Evolutionary conservation across 1,284 basidiomycete genomes (phyloP).

Genomic region (Hymenochaete sp.): DNA sequence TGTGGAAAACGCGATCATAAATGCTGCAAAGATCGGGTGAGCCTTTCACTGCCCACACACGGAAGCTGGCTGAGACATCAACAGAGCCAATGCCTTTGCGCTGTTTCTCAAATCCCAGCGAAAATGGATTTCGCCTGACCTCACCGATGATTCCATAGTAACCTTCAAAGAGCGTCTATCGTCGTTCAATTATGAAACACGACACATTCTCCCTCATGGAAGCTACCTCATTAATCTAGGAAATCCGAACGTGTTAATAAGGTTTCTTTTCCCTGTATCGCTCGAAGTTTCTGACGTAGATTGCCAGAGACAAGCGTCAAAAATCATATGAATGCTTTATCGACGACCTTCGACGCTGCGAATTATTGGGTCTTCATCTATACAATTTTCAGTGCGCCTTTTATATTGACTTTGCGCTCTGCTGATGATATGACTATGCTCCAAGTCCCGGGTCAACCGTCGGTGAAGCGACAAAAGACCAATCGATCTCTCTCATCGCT

Average conservation of each 20-base stretch:
- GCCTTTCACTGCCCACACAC: conserved; percentile 17
- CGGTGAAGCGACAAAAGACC: conserved; percentile 52
- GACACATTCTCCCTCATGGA: conserved; percentile 69
- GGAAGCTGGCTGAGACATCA: neutral
- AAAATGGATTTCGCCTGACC: conserved; percentile 63
- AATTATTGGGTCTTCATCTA: conserved; percentile 62
- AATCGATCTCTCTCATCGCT: conserved; percentile 61
- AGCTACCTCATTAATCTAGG: conserved; percentile 83
- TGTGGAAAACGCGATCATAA: conserved; percentile 62
- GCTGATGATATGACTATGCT: neutral
- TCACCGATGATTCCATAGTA: conserved; percentile 41
- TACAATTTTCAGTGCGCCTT: conserved; percentile 80
- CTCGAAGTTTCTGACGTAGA: neutral
- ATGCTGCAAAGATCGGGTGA: conserved; percentile 66
- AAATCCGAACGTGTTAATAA: conserved; percentile 63
- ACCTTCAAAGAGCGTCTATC: conserved; percentile 51
- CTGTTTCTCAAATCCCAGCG: conserved; percentile 80
- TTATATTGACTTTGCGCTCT: neutral
- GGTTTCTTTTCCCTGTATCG: neutral
- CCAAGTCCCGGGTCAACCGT: conserved; percentile 74
- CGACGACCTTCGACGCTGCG: conserved; percentile 77
- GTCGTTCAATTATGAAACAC: conserved; percentile 48
- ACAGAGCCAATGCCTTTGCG: conserved; percentile 73
- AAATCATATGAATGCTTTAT: conserved; percentile 77
- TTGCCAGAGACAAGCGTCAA: conserved; percentile 55